phyloP scores from a whole-genome alignment of 2,329 filamentous ascomycete genomes.

The Cercospora sp. region DNA sequence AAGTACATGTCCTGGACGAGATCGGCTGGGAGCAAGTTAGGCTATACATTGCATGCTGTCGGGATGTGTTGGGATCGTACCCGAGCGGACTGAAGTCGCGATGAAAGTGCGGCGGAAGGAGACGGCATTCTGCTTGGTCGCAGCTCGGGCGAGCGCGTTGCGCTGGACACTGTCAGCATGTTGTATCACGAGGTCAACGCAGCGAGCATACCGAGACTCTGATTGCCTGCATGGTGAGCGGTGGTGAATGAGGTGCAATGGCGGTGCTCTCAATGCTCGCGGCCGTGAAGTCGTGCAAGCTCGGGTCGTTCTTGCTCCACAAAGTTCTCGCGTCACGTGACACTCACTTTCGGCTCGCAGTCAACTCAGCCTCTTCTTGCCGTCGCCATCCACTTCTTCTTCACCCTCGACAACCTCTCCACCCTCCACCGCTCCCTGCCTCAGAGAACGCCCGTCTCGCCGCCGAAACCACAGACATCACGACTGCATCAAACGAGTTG shows the following conservation, averaged over 20 bases:
- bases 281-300: conserved; percentile 9
- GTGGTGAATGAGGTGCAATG: conserved; percentile 8
- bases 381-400: conserved; percentile 18
- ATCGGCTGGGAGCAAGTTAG: conserved; percentile 65
- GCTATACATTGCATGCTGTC: background rate
- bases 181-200: conserved; percentile 32
- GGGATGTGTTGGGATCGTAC: conserved; percentile 46
- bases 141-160: conserved; percentile 61
- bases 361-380: conserved; percentile 11
- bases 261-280: conserved; percentile 7
- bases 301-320: conserved; percentile 9
- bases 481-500: conserved; percentile 20
- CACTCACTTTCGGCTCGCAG: background rate
- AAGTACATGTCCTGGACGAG: conserved; percentile 98
- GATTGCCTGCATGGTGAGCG: conserved; percentile 57
- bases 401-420: conserved; percentile 26
- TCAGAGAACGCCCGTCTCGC: conserved; percentile 29
- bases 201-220: conserved; percentile 56
- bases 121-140: conserved; percentile 57
- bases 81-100: conserved; percentile 61
- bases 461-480: conserved; percentile 17
- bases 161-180: conserved; percentile 49
- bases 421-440: conserved; percentile 26
- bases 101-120: conserved; percentile 64
- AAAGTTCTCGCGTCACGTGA: background rate